Conservation (phyloP, 192 early-diverging fungal genomes). For the Gigaspora rosea region DNA sequence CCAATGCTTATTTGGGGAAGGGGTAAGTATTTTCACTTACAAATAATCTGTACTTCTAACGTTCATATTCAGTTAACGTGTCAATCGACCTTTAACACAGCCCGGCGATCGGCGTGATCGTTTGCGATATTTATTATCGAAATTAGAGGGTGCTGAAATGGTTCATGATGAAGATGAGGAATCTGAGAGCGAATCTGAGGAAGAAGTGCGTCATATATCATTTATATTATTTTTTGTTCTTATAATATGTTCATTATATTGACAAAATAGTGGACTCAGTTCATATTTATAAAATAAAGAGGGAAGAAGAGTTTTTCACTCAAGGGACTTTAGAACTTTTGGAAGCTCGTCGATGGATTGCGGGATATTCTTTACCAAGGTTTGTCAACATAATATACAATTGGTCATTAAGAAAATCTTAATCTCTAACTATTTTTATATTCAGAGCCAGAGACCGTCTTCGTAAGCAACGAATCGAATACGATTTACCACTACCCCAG, state of each 20-base stretch:
- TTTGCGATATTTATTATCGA: slow-evolving; percentile 53
- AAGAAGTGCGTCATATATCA: slow-evolving; percentile 43
- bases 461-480: slow-evolving; percentile 63
- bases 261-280: slow-evolving; percentile 18
- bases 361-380: slow-evolving; percentile 71
- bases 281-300: slow-evolving; percentile 41
- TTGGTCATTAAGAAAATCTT: not conserved
- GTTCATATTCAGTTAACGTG: no score
- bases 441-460: slow-evolving; percentile 64
- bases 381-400: slow-evolving; percentile 13
- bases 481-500: slow-evolving; percentile 61
- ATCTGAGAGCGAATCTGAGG: slow-evolving; percentile 58
- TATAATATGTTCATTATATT: slow-evolving; percentile 17
- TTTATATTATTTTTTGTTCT: not conserved
- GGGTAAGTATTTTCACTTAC: slow-evolving; percentile 52
- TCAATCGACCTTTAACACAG: not conserved
- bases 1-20: slow-evolving; percentile 93
- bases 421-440: not conserved
- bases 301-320: slow-evolving; percentile 79
- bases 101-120: slow-evolving; percentile 31
- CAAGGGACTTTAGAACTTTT: slow-evolving; percentile 72
- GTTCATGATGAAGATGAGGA: slow-evolving; percentile 52
- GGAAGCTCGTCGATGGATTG: slow-evolving; percentile 69
- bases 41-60: no score
- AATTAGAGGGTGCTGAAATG: slow-evolving; percentile 43